Conservation (phyloP, 805 yeast species). For the Hanseniaspora clermontiae region DNA sequence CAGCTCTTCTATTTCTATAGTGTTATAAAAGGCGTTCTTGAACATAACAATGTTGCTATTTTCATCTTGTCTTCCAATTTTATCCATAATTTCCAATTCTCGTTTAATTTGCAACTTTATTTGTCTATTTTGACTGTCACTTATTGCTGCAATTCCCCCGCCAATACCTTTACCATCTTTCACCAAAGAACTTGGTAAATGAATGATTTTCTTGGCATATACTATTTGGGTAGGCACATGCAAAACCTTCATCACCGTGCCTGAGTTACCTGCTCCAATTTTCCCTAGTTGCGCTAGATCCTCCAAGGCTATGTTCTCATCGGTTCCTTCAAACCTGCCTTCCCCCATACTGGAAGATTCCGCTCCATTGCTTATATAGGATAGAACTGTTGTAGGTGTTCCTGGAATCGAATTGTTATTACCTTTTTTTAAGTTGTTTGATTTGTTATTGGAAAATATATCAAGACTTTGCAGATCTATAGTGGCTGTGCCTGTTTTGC, state of each 20-base stretch:
- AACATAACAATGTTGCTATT: constrained; percentile 60
- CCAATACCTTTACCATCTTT: constrained; percentile 47
- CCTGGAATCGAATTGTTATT: background rate
- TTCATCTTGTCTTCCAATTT: constrained; percentile 56
- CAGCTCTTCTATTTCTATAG: constrained; percentile 18
- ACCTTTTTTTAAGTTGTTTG: background rate
- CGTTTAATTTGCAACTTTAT: constrained; percentile 74
- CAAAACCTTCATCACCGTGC: constrained; percentile 75
- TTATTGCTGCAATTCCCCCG: constrained; percentile 18
- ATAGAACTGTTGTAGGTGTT: constrained; percentile 2
- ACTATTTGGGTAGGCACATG: constrained; percentile 79
- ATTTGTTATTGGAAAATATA: constrained; percentile 1
- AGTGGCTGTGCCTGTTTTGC: constrained; percentile 2
- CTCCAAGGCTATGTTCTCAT: constrained; percentile 24
- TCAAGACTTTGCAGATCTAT: constrained; percentile 9
- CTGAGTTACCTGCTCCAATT: constrained; percentile 89
- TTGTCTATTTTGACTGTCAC: constrained; percentile 26
- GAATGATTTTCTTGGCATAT: constrained; percentile 84
- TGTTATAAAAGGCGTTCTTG: constrained; percentile 75
- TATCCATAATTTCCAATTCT: constrained; percentile 82
- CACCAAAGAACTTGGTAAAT: constrained; percentile 30
- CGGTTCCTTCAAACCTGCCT: background rate
- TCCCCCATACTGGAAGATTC: background rate
- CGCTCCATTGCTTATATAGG: background rate
- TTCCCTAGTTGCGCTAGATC: constrained; percentile 66